Conservation (phyloP, 2,329 filamentous ascomycete genomes). For the Diaporthe vexans region DNA sequence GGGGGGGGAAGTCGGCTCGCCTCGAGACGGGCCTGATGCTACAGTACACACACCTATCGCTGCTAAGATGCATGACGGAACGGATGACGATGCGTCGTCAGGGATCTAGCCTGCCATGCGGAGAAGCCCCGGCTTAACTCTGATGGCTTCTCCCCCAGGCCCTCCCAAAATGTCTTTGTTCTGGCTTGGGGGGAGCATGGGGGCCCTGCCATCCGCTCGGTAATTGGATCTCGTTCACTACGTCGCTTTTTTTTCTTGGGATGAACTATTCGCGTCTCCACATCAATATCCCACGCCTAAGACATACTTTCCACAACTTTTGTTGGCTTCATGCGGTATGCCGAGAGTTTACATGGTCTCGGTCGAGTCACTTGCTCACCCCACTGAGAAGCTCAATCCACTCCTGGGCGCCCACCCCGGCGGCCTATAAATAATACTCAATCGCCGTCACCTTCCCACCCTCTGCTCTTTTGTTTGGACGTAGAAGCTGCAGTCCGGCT, state of each 20-base stretch:
- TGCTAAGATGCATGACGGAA: conserved; percentile 26
- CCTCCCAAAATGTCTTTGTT: background rate
- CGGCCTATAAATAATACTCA: conserved; percentile 15
- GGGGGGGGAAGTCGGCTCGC: background rate
- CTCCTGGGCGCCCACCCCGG: background rate
- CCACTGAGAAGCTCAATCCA: background rate
- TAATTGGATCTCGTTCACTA: conserved; percentile 12
- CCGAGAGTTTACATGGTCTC: conserved; percentile 5
- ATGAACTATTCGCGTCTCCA: conserved; percentile 31
- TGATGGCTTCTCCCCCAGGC: conserved; percentile 10
- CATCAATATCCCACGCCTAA: conserved; percentile 27
- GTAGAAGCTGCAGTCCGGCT: conserved; percentile 27
- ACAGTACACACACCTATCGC: background rate
- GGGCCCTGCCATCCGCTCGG: conserved; percentile 8
- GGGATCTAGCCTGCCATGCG: conserved; percentile 26
- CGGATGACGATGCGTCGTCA: conserved; percentile 25
- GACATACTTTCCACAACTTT: conserved; percentile 23
- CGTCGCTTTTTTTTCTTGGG: conserved; percentile 24
- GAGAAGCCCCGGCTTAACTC: conserved; percentile 12
- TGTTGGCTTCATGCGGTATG: conserved; percentile 24
- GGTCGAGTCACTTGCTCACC: conserved; percentile 21
- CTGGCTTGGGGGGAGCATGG: conserved; percentile 5
- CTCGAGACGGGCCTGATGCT: background rate
- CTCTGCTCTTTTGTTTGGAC: background rate
- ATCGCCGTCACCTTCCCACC: background rate